phyloP scores from a whole-genome alignment of 441 rosid species.

The Gossypium davidsonii region DNA sequence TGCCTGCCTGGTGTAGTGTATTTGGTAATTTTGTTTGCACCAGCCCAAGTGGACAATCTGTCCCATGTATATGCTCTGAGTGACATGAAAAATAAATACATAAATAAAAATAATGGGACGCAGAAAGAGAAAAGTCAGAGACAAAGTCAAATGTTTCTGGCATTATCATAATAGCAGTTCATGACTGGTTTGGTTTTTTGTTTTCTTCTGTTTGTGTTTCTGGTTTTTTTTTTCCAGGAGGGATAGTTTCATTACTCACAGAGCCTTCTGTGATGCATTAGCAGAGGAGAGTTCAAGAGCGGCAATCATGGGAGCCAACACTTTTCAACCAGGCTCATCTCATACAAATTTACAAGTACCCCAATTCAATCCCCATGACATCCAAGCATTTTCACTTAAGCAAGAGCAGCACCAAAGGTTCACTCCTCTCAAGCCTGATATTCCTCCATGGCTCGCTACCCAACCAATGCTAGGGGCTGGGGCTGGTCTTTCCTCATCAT shows the following conservation, averaged over 20 bases:
- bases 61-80: conserved; percentile 15
- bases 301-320: conserved; percentile 22
- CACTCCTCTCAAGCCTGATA: conserved; percentile 22
- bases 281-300: conserved; percentile 36
- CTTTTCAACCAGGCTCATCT: conserved; percentile 19
- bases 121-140: conserved; percentile 22
- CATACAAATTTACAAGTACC: conserved; percentile 28
- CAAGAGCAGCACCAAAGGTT: conserved; percentile 37
- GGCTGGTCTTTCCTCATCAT: conserved; percentile 28
- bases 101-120: conserved; percentile 6
- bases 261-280: conserved; percentile 47
- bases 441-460: conserved; percentile 48
- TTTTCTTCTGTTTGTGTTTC: conserved; percentile 22
- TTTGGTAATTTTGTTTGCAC: conserved; percentile 22
- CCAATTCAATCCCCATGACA: conserved; percentile 31
- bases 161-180: conserved; percentile 17
- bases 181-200: conserved; percentile 18
- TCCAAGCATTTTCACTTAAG: conserved; percentile 32
- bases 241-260: conserved; percentile 49
- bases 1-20: background rate
- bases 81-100: background rate
- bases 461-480: conserved; percentile 18
- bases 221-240: conserved; percentile 25
- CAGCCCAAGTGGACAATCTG: conserved; percentile 27
- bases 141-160: conserved; percentile 13